Percentiles rank a stretch among this genome's conserved stretches.
Evolutionary conservation across 371 early-diverging fungal genomes (phyloP).

Genomic region (Dichotomocladium elegans): DNA sequence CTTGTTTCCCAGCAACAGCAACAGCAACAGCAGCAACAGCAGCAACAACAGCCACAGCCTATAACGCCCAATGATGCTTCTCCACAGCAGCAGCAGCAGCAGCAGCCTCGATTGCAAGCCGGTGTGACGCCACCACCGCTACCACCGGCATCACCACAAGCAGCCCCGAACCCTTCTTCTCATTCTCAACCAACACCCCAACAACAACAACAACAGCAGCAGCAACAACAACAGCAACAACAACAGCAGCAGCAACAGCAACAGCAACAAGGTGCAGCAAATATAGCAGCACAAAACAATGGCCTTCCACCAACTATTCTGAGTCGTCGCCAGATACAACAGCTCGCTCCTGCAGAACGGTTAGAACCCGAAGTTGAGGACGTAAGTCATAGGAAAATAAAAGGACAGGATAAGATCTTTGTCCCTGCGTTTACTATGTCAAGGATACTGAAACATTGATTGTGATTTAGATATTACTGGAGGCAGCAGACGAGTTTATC

Average conservation of each 20-base stretch:
- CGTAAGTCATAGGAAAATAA: not conserved
- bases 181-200: not conserved
- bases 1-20: not conserved
- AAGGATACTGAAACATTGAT: not conserved
- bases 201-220: conserved; percentile 1
- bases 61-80: no score
- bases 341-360: conserved; percentile 82
- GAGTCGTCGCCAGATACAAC: conserved; percentile 50
- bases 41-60: conserved; percentile 3
- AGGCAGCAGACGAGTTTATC: conserved; percentile 92
- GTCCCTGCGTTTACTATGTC: no score
- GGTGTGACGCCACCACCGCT: not conserved
- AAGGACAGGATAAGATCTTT: no score
- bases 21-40: not conserved
- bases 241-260: conserved; percentile 1
- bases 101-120: not conserved
- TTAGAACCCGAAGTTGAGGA: conserved; percentile 90
- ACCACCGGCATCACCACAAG: not conserved
- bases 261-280: conserved; percentile 6
- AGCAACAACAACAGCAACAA: not conserved
- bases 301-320: conserved; percentile 62
- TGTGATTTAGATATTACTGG: conserved; percentile 64
- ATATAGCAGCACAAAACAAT: conserved; percentile 20
- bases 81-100: conserved; percentile 3
- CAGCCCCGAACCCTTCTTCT: conserved; percentile 4